phyloP scores from a whole-genome alignment of 345 rosid species.

The Pistacia vera region DNA sequence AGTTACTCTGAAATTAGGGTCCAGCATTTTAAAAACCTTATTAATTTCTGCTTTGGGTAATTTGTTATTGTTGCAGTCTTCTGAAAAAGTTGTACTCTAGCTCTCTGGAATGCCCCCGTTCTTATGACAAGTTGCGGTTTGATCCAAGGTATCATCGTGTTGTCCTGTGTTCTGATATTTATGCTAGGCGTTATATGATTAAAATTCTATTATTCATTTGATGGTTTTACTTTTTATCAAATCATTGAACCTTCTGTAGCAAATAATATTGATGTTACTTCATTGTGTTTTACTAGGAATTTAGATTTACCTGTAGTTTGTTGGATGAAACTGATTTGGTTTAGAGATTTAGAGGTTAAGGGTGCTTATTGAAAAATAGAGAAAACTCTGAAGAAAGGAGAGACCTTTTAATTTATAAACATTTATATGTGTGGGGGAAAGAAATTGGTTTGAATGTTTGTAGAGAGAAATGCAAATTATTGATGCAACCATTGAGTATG shows the following conservation, averaged over 20 bases:
- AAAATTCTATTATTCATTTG: background rate
- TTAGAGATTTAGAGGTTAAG: background rate
- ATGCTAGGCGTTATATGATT: background rate
- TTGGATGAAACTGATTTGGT: background rate
- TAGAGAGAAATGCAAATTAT: background rate
- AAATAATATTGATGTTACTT: background rate
- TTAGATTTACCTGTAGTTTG: background rate
- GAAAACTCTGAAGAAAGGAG: background rate
- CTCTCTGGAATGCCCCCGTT: slow-evolving; percentile 84
- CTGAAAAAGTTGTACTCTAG: slow-evolving; percentile 74
- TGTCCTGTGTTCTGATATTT: background rate
- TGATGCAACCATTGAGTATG: background rate
- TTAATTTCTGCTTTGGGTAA: slow-evolving; percentile 17
- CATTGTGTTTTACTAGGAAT: background rate
- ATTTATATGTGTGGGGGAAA: background rate
- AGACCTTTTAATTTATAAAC: background rate
- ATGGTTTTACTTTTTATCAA: background rate
- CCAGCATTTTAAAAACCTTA: background rate
- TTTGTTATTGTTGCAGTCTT: slow-evolving; percentile 58
- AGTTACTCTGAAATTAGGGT: background rate
- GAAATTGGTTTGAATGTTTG: background rate
- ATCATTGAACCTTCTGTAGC: background rate
- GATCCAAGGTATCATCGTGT: slow-evolving; percentile 70
- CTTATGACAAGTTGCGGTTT: slow-evolving; percentile 88
- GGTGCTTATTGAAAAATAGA: background rate